phyloP scores from a whole-genome alignment of 805 yeast species.

The Brettanomyces bruxellensis region DNA sequence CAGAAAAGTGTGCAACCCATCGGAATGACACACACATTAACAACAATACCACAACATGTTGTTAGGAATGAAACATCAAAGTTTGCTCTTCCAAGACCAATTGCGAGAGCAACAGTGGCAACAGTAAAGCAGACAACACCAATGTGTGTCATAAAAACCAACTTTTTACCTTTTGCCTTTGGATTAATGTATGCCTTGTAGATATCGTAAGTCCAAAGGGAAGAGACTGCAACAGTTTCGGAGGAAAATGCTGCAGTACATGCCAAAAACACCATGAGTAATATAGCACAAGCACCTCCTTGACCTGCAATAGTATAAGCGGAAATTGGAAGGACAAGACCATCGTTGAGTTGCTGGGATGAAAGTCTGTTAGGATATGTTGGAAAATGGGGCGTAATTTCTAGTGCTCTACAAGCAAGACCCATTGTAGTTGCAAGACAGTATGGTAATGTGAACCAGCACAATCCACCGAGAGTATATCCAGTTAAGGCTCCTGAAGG shows the following conservation, averaged over 20 bases:
- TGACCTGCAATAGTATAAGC: slow-evolving; percentile 42
- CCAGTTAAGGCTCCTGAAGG: slow-evolving; percentile 32
- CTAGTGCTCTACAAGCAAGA: slow-evolving; percentile 30
- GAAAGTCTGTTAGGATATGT: slow-evolving; percentile 22
- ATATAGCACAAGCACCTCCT: slow-evolving; percentile 40
- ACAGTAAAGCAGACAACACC: slow-evolving; percentile 36
- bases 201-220: slow-evolving; percentile 41
- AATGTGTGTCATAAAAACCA: slow-evolving; percentile 35
- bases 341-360: slow-evolving; percentile 35
- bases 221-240: slow-evolving; percentile 43
- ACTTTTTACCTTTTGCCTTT: slow-evolving; percentile 37
- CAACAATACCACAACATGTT: slow-evolving; percentile 42
- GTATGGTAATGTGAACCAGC: slow-evolving; percentile 37
- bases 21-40: slow-evolving; percentile 48
- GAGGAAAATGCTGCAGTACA: slow-evolving; percentile 50
- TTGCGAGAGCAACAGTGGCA: slow-evolving; percentile 38
- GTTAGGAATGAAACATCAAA: slow-evolving; percentile 46
- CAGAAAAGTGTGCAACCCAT: slow-evolving; percentile 39
- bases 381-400: slow-evolving; percentile 15
- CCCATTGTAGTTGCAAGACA: slow-evolving; percentile 28
- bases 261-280: slow-evolving; percentile 42
- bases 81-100: slow-evolving; percentile 42
- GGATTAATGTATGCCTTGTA: slow-evolving; percentile 43
- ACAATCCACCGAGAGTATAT: slow-evolving; percentile 36
- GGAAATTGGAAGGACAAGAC: slow-evolving; percentile 42